These are phyloP conservation scores for Colletotrichum lindemuthianum DNA, from an alignment of 2,329 filamentous ascomycete genomes.

Conservation along the genomic window DNA sequence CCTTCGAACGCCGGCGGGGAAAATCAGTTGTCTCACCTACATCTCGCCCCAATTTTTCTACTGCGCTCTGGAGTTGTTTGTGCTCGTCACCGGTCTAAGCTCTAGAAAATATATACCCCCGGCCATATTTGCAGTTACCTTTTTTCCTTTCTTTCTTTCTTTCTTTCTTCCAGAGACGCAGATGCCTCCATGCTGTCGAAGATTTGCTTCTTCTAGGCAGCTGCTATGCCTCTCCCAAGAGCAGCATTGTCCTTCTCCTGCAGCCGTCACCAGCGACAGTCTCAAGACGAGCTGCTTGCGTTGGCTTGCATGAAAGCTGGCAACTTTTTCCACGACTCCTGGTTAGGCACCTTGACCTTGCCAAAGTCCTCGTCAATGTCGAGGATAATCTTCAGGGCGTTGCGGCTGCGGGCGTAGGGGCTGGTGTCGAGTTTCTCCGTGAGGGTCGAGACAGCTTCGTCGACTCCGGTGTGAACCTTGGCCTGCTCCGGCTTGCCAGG, in stretches of 20 bases:
- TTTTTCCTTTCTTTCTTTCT: slow-evolving; percentile 17
- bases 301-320: slow-evolving; percentile 54
- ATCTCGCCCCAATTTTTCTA: slow-evolving; percentile 23
- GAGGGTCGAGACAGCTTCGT: slow-evolving; percentile 71
- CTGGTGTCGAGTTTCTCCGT: slow-evolving; percentile 67
- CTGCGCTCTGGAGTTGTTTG: slow-evolving; percentile 10
- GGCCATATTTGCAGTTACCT: slow-evolving; percentile 27
- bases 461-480: slow-evolving; percentile 65
- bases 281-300: slow-evolving; percentile 17
- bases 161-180: slow-evolving; percentile 2
- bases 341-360: slow-evolving; percentile 69
- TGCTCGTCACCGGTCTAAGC: slow-evolving; percentile 23
- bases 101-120: slow-evolving; percentile 29
- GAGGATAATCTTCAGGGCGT: slow-evolving; percentile 94
- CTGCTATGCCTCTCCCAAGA: not conserved
- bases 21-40: slow-evolving; percentile 27
- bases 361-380: slow-evolving; percentile 96
- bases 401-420: slow-evolving; percentile 74
- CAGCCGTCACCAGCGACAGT: not conserved
- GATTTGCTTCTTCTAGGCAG: too few species aligned
- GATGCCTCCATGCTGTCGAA: not conserved
- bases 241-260: not conserved
- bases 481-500: slow-evolving; percentile 70
- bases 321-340: slow-evolving; percentile 63
- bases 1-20: slow-evolving; percentile 31